phyloP scores from a whole-genome alignment of 1,284 basidiomycete genomes.

The Peniophora sp. region DNA sequence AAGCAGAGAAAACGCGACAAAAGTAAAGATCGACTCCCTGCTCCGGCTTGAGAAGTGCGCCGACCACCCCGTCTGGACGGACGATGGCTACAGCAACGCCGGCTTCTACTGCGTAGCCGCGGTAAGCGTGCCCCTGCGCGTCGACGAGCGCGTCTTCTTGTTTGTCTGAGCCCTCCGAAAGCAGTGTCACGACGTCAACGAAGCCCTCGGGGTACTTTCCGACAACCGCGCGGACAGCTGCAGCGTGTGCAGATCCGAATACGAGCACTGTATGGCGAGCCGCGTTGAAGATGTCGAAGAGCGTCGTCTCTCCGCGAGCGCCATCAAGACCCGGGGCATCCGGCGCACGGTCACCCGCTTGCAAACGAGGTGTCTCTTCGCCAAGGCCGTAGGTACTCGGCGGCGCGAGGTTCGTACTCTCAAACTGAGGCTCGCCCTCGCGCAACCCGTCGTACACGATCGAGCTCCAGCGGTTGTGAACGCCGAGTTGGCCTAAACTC shows the following conservation, averaged over 20 bases:
- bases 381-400: no score
- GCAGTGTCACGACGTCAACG: no score
- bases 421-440: no score
- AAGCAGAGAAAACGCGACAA: neutral
- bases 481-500: conserved; percentile 11
- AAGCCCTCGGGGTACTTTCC: no score
- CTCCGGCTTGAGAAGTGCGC: conserved; percentile 7
- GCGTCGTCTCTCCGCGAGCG: neutral
- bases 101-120: conserved; percentile 10
- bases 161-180: no score
- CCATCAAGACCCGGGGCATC: conserved; percentile 3
- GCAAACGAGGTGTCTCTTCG: neutral
- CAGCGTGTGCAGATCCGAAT: neutral
- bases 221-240: neutral
- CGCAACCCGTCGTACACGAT: conserved; percentile 11
- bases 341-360: neutral
- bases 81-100: conserved; percentile 9
- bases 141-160: conserved; percentile 7
- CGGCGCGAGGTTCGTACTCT: no score
- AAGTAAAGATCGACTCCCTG: neutral
- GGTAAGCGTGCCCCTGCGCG: conserved; percentile 11
- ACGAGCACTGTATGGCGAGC: conserved; percentile 2
- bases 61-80: conserved; percentile 18
- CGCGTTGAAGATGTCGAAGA: conserved; percentile 1
- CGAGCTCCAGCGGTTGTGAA: conserved; percentile 15